Evolutionary conservation across 73 alveolate species (phyloP).

Genomic region (Tetrahymena thermophila): DNA sequence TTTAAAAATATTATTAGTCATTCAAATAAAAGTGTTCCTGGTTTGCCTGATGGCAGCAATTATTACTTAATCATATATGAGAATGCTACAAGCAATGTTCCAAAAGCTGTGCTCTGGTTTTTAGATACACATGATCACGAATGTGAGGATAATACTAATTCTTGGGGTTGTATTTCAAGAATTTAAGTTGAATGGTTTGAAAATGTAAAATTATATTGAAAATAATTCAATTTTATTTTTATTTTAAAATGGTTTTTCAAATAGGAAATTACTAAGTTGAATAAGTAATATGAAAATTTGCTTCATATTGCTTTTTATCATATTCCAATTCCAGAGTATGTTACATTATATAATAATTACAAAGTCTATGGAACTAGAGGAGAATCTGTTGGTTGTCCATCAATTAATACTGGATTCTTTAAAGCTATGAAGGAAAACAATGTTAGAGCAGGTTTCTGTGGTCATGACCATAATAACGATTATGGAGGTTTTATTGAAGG

Average conservation of each 20-base stretch:
- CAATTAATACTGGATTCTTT: conserved; percentile 47
- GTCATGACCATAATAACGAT: conserved; percentile 58
- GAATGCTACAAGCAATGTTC: background rate
- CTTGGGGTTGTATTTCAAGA: conserved; percentile 44
- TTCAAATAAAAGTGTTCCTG: conserved; percentile 21
- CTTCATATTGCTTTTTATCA: conserved; percentile 40
- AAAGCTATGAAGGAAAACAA: conserved; percentile 23
- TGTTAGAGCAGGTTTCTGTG: conserved; percentile 26
- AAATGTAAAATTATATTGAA: background rate
- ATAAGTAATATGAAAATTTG: background rate
- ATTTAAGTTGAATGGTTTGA: conserved; percentile 50
- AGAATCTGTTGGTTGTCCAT: conserved; percentile 42
- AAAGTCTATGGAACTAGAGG: conserved; percentile 28
- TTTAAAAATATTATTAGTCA: background rate
- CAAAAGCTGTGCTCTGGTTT: conserved; percentile 34
- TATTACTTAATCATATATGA: conserved; percentile 46
- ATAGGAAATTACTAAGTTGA: background rate
- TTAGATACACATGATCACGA: conserved; percentile 44
- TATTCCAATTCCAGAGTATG: conserved; percentile 46
- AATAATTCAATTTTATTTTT: background rate
- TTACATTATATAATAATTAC: conserved; percentile 18
- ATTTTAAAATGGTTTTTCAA: background rate
- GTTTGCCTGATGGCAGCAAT: conserved; percentile 36
- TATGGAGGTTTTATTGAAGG: conserved; percentile 31
- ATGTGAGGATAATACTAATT: conserved; percentile 1